Base-by-base conservation (phyloP, 169 alveolate species). In the Cardiosporidium cionae region DNA sequence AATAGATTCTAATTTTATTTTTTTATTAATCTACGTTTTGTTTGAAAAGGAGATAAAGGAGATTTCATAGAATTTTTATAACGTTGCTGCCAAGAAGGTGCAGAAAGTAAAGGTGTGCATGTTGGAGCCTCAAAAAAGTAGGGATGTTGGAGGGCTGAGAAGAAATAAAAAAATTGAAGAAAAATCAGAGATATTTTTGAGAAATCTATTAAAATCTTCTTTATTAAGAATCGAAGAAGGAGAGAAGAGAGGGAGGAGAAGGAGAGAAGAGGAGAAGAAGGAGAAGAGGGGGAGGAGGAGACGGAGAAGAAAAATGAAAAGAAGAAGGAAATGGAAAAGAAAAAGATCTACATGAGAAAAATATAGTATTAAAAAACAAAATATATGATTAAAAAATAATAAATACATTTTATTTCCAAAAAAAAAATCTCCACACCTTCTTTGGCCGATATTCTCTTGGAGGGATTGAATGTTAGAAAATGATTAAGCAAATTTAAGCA, bases 401-500 rank as follows among this genome's bases (percentile, higher is more conserved):
- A 5, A 33, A 58, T 7, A 58, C 68, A 9, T n/a, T n/a, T n/a
- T n/a, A n/a, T n/a, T n/a, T n/a, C n/a, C 35, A 58, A 58, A 65
- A 65, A 16, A 65, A 65, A 36, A 3, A 65, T 36, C 23, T 32
- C 33, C 76, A 9, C 27, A 28, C 70, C 64, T 1, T 62, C 66
- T 1, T 63, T 5, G 32, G 81, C 82, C 25, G 75, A 5, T 52
- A 63, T 34, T 2, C 84, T 31, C 67, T 66, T 78, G 36, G 84
- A 79, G 7, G 99, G 99, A 78, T 95, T 91, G 86, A 93, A 90
- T 72, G 91, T 87, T 65, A 97, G 87, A 78, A 94, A 79, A 76
- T 91, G 91, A 80, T 90, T 92, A 65, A 96, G 79, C 71, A 97
- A 81, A 82, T 95, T 99, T 22, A 94, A 71, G 90, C 98, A 70